Evolutionary conservation across 331 rosid genomes (phyloP).

Genomic region (Malus hybrid): DNA sequence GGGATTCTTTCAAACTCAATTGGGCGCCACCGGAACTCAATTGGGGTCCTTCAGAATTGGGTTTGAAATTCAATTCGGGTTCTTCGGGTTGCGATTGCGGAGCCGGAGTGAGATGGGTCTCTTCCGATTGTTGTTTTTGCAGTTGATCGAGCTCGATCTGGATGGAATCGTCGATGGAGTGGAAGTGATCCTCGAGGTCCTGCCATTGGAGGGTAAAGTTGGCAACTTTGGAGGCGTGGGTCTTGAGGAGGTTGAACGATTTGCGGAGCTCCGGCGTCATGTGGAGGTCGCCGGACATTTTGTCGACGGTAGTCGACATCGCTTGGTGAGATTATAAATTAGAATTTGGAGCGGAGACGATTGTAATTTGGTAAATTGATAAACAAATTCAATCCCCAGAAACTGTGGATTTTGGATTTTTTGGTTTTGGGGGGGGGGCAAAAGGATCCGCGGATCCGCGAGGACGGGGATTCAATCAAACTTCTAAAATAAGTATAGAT

Average conservation of each 20-base stretch:
- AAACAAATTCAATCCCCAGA: background rate
- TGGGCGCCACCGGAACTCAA: too few relatives aligned
- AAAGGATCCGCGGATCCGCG: too few relatives aligned
- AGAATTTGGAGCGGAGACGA: background rate
- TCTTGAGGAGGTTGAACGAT: constrained; percentile 32
- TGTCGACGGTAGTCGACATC: constrained; percentile 10
- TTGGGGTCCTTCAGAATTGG: too few relatives aligned
- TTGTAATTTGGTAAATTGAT: background rate
- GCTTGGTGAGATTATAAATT: too few relatives aligned
- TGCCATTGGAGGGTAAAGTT: constrained; percentile 38
- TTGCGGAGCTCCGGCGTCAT: constrained; percentile 12
- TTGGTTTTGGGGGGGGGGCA: background rate
- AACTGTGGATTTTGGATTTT: background rate
- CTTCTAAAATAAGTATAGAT: too few relatives aligned
- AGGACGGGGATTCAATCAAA: too few relatives aligned
- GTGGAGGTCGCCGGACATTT: background rate
- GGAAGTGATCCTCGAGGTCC: constrained; percentile 30
- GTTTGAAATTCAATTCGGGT: too few relatives aligned
- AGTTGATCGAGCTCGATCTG: constrained; percentile 12
- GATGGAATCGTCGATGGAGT: constrained; percentile 16
- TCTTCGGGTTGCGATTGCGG: background rate
- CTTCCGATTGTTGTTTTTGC: background rate
- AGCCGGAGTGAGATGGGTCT: background rate
- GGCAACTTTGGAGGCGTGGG: constrained; percentile 35
- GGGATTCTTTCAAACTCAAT: too few relatives aligned